phyloP scores from a whole-genome alignment of 805 yeast species.

The Cyberlindnera veronae region DNA sequence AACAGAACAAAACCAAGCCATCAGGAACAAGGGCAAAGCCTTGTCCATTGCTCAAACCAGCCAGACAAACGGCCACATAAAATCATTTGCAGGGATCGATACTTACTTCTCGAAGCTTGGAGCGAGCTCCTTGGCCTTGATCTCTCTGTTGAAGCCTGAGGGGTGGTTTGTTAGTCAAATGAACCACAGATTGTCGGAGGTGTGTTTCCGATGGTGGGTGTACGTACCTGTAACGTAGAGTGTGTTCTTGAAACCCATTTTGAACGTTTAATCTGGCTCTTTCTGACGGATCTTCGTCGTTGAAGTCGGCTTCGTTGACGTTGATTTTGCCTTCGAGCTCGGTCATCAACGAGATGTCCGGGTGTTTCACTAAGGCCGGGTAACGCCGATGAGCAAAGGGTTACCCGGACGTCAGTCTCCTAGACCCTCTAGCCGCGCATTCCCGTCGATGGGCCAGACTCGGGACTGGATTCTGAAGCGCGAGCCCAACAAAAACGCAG shows the following conservation, averaged over 20 bases:
- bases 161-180: neutral
- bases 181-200: neutral
- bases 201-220: no score
- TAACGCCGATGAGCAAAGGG: neutral
- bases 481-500: neutral
- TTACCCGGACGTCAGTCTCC: neutral
- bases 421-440: no score
- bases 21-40: neutral
- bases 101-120: constrained; percentile 60
- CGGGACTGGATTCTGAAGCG: neutral
- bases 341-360: no score
- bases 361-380: neutral
- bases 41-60: neutral
- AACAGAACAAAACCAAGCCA: neutral
- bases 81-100: constrained; percentile 2
- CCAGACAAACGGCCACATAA: neutral
- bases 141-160: constrained; percentile 45
- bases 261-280: neutral
- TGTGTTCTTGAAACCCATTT: constrained; percentile 34
- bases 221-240: constrained; percentile 50
- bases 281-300: no score
- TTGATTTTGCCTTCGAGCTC: no score
- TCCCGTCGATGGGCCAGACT: no score
- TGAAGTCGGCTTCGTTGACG: no score
- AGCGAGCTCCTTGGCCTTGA: constrained; percentile 55